phyloP scores from a whole-genome alignment of 2,329 filamentous ascomycete genomes.

The Scopulariopsis brevicaulis region DNA sequence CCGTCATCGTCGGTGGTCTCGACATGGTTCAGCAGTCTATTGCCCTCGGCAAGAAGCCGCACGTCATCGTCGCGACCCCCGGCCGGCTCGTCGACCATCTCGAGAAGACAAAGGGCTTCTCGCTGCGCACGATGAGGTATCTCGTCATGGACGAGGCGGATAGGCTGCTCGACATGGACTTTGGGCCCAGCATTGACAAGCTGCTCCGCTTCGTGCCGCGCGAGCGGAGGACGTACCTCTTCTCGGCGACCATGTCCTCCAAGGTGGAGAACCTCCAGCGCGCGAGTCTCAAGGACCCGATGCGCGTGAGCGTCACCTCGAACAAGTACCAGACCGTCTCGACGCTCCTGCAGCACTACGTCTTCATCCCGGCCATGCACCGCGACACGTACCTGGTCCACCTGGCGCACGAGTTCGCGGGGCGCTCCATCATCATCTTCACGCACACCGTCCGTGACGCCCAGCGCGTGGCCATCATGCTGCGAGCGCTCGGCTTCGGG shows the following conservation, averaged over 20 bases:
- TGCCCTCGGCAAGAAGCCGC: slow-evolving; percentile 88
- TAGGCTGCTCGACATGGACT: slow-evolving; percentile 83
- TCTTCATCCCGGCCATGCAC: slow-evolving; percentile 75
- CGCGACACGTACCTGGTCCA: slow-evolving; percentile 89
- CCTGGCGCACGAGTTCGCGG: slow-evolving; percentile 74
- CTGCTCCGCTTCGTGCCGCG: slow-evolving; percentile 79
- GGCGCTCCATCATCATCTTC: slow-evolving; percentile 84
- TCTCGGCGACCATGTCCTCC: slow-evolving; percentile 87
- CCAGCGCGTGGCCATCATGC: slow-evolving; percentile 71
- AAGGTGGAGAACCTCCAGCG: slow-evolving; percentile 90
- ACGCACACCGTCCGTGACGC: slow-evolving; percentile 86
- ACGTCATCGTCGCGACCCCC: slow-evolving; percentile 86
- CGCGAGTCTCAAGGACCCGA: slow-evolving; percentile 74
- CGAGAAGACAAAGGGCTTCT: slow-evolving; percentile 95
- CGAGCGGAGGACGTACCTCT: slow-evolving; percentile 73
- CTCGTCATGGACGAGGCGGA: slow-evolving; percentile 95
- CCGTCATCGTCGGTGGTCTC: slow-evolving; percentile 83
- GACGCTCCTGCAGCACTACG: slow-evolving; percentile 73
- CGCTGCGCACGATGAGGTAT: slow-evolving; percentile 68
- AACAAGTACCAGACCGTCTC: slow-evolving; percentile 88
- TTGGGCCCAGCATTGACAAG: slow-evolving; percentile 85
- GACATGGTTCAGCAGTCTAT: slow-evolving; percentile 92
- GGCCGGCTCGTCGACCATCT: slow-evolving; percentile 84
- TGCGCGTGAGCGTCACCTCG: slow-evolving; percentile 69
- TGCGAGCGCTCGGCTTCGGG: slow-evolving; percentile 75